These are phyloP conservation scores for Arxiozyma bovina DNA, from an alignment of 1,139 yeast species.

Conservation along the genomic window DNA sequence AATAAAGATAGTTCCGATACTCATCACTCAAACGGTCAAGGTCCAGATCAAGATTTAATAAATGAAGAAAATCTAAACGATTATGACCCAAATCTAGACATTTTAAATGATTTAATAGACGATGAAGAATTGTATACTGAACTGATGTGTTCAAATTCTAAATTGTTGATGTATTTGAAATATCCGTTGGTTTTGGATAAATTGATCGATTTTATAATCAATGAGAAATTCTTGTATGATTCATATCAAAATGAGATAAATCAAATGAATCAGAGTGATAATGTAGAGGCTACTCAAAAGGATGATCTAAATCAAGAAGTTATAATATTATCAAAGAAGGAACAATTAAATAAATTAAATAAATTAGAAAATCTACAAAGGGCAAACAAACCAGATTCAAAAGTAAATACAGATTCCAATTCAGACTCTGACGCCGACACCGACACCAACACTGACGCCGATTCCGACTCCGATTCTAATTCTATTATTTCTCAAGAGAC, in stretches of 20 bases:
- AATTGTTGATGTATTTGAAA: slow-evolving; percentile 68
- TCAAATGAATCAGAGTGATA: background rate
- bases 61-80: slow-evolving; percentile 24
- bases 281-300: background rate
- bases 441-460: background rate
- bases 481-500: slow-evolving; percentile 25
- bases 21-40: no score
- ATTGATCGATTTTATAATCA: slow-evolving; percentile 60
- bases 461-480: slow-evolving; percentile 3
- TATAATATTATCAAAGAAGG: slow-evolving; percentile 5
- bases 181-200: slow-evolving; percentile 57
- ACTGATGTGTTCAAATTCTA: slow-evolving; percentile 69
- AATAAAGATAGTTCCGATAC: slow-evolving; percentile 28
- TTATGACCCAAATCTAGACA: slow-evolving; percentile 31
- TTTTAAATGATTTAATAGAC: slow-evolving; percentile 63
- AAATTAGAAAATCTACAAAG: background rate
- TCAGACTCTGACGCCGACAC: background rate
- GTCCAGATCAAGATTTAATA: slow-evolving; percentile 14
- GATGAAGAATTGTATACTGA: slow-evolving; percentile 83
- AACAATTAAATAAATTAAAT: slow-evolving; percentile 1
- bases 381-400: background rate
- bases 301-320: slow-evolving; percentile 7
- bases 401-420: background rate
- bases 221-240: slow-evolving; percentile 26
- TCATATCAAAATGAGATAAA: slow-evolving; percentile 1